phyloP scores from a whole-genome alignment of 2,329 filamentous ascomycete genomes.

The Pseudocercospora eumusae region DNA sequence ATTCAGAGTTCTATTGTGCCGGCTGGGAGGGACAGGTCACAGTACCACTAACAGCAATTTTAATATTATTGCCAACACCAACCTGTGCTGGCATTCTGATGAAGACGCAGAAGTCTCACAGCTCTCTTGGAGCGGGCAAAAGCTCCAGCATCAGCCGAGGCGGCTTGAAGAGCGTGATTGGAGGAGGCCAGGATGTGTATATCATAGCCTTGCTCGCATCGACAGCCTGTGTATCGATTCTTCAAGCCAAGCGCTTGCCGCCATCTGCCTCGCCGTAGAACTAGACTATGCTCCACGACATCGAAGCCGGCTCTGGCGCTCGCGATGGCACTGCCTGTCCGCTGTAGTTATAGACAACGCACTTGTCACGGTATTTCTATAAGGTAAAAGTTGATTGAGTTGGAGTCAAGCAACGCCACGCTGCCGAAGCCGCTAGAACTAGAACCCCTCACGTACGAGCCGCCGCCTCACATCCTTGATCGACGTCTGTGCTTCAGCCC shows the following conservation, averaged over 20 bases:
- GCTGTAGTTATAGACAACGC: no score
- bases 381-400: no score
- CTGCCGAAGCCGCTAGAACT: background rate
- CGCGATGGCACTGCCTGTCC: no score
- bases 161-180: background rate
- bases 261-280: no score
- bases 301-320: no score
- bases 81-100: background rate
- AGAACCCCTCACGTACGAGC: background rate
- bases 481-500: background rate
- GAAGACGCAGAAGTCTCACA: background rate
- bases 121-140: background rate
- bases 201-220: constrained; percentile 2
- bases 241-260: no score
- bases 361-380: no score
- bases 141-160: background rate
- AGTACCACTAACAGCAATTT: background rate
- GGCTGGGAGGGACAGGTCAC: background rate
- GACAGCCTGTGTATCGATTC: background rate
- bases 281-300: no score
- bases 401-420: background rate
- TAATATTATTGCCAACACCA: background rate
- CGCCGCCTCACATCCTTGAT: background rate
- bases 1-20: background rate
- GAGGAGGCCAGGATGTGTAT: background rate